Evolutionary conservation across 768 basidiomycete species (phyloP).

Genomic region (Boletus sp.): DNA sequence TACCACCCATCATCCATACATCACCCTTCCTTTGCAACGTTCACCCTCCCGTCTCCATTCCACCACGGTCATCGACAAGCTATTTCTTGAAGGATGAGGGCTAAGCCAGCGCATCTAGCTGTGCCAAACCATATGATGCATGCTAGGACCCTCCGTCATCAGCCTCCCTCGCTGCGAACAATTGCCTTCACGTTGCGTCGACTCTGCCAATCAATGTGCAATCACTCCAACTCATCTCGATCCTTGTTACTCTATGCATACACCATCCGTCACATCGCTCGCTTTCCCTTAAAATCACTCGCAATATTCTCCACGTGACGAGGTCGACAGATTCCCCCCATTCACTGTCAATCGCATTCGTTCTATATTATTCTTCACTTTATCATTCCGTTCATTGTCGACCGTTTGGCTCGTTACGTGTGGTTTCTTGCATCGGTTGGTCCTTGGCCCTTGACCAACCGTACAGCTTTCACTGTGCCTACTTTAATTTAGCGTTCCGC

Average conservation of each 20-base stretch:
- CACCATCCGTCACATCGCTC: conserved; percentile 49
- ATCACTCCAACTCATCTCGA: conserved; percentile 41
- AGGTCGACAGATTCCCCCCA: conserved; percentile 52
- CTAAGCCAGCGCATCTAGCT: conserved; percentile 11
- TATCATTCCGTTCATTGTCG: conserved; percentile 54
- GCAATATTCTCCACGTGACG: conserved; percentile 47
- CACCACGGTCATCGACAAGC: conserved; percentile 48
- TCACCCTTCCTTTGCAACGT: conserved; percentile 61
- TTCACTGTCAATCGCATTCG: conserved; percentile 47
- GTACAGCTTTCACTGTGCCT: conserved; percentile 30
- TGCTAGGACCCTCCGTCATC: conserved; percentile 5
- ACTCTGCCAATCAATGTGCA: conserved; percentile 29
- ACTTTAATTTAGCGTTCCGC: conserved; percentile 31
- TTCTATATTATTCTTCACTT: conserved; percentile 83
- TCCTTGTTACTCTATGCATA: conserved; percentile 55
- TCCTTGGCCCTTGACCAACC: conserved; percentile 22
- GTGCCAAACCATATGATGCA: conserved; percentile 22
- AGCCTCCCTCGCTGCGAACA: conserved; percentile 14
- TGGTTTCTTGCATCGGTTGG: conserved; percentile 33
- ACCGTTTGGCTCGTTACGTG: conserved; percentile 34
- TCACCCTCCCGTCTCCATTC: conserved; percentile 41
- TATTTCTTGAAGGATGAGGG: conserved; percentile 34
- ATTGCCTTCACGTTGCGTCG: conserved; percentile 12
- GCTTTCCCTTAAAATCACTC: conserved; percentile 39
- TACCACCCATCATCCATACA: conserved; percentile 65